These are phyloP conservation scores for Triticum turgidum DNA, from an alignment of 176 grass and related monocot genomes.

Conservation along the genomic window DNA sequence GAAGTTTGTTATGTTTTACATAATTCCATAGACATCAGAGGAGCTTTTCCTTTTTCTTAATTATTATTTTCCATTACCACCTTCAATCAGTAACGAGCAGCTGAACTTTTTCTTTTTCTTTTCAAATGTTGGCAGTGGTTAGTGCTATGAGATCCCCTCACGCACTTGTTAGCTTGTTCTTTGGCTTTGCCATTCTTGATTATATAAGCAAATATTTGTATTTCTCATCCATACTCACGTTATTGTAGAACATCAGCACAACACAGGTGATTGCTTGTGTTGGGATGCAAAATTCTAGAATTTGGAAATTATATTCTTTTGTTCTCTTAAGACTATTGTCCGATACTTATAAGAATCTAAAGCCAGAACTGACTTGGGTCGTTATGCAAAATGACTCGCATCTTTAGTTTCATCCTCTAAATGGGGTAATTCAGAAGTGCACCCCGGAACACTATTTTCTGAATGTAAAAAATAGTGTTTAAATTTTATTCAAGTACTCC, in stretches of 20 bases:
- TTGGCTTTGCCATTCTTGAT: background rate
- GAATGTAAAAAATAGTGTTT: background rate
- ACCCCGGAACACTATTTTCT: background rate
- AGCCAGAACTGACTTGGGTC: background rate
- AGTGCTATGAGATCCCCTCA: background rate
- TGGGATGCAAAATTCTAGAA: background rate
- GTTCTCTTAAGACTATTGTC: background rate
- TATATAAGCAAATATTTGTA: background rate
- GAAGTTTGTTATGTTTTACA: background rate
- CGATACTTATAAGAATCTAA: background rate
- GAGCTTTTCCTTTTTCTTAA: background rate
- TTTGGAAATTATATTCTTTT: background rate
- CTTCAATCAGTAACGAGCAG: background rate
- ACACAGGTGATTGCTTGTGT: background rate
- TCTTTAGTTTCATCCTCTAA: background rate
- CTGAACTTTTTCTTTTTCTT: background rate
- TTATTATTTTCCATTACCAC: background rate
- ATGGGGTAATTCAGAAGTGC: background rate
- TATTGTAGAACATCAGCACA: background rate
- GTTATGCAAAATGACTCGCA: slow-evolving; percentile 1
- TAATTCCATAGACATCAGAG: background rate
- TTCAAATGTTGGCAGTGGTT: background rate
- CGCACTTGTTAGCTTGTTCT: background rate
- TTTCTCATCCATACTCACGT: background rate
- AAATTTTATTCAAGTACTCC: background rate